Evolutionary conservation across 345 rosid species (phyloP).

Genomic region (Salix viminalis): DNA sequence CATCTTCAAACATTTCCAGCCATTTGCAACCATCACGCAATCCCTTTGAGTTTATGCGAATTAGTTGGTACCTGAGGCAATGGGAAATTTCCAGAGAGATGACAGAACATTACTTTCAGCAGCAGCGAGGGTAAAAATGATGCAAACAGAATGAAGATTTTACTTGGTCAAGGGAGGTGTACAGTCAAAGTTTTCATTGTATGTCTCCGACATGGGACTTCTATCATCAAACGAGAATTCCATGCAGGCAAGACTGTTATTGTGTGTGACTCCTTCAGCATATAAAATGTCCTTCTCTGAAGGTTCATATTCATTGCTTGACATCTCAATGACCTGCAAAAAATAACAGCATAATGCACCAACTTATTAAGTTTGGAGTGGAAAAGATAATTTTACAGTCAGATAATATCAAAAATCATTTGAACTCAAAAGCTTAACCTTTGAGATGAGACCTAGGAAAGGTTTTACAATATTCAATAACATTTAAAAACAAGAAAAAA

Average conservation of each 20-base stretch:
- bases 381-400: too few species aligned
- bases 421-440: too few species aligned
- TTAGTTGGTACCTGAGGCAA: conserved; percentile 47
- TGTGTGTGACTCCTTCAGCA: conserved; percentile 56
- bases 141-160: neutral
- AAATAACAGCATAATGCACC: neutral
- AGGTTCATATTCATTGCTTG: conserved; percentile 62
- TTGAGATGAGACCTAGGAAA: too few species aligned
- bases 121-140: neutral
- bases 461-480: too few species aligned
- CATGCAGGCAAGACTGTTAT: conserved; percentile 52
- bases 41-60: conserved; percentile 52
- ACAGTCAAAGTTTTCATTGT: conserved; percentile 36
- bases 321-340: conserved; percentile 51
- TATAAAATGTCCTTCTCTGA: conserved; percentile 50
- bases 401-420: too few species aligned
- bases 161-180: conserved; percentile 42
- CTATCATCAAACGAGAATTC: conserved; percentile 56
- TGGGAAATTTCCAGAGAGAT: neutral
- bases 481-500: neutral
- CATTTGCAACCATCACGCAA: conserved; percentile 54
- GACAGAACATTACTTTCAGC: neutral
- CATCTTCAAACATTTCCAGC: conserved; percentile 69
- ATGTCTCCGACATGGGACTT: conserved; percentile 47
- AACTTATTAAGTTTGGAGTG: neutral